Evolutionary conservation across 2,329 filamentous ascomycete species (phyloP).

Genomic region (Cladosporium sp.): DNA sequence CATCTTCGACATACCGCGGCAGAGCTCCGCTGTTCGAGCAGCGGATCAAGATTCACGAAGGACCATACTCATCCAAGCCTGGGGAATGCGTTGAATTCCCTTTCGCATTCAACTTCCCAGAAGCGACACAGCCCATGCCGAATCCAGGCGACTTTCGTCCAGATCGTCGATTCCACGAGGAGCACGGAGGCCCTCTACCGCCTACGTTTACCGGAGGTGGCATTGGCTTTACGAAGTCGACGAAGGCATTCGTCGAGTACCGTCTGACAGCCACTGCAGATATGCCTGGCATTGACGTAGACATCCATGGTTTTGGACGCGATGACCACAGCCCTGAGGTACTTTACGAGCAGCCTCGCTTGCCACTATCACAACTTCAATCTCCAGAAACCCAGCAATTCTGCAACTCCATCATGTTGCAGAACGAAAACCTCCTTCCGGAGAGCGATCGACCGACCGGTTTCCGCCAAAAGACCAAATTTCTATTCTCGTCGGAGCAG

Average conservation of each 20-base stretch:
- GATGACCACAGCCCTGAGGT: neutral
- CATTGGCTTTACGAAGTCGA: neutral
- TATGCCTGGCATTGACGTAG: constrained; percentile 12
- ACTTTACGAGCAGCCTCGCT: constrained; percentile 10
- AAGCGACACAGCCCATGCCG: neutral
- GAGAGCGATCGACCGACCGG: constrained; percentile 16
- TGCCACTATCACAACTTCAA: neutral
- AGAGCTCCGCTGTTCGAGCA: constrained; percentile 11
- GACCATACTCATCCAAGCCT: neutral
- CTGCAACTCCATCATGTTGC: constrained; percentile 6
- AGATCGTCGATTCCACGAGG: constrained; percentile 1
- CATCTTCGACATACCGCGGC: constrained; percentile 10
- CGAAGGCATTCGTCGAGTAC: constrained; percentile 9
- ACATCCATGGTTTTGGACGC: neutral
- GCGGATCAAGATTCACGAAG: constrained; percentile 6
- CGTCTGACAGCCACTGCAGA: neutral
- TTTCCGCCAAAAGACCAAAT: constrained; percentile 20
- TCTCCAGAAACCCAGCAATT: neutral
- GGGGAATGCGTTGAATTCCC: constrained; percentile 1
- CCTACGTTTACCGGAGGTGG: constrained; percentile 1
- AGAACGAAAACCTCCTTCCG: constrained; percentile 19
- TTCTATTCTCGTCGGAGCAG: constrained; percentile 16
- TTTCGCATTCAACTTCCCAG: constrained; percentile 11
- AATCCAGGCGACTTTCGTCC: constrained; percentile 1
- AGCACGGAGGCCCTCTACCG: constrained; percentile 9